phyloP scores from a whole-genome alignment of 768 basidiomycete species.

The Strobilomyces dryophilus region DNA sequence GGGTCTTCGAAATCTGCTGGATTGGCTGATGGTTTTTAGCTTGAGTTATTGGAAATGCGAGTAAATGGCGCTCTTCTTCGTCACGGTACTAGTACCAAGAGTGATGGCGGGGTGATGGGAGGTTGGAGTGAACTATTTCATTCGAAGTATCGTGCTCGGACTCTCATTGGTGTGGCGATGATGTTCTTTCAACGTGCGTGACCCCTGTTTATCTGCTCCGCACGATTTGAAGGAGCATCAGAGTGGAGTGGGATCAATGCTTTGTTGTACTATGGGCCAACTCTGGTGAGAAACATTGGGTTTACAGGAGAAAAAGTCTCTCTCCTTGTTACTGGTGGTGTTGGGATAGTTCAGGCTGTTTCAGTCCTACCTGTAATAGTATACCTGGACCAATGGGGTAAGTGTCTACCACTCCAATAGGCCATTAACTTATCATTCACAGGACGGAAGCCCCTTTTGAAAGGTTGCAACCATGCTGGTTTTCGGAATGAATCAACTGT shows the following conservation, averaged over 20 bases:
- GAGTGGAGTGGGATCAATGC: slow-evolving; percentile 91
- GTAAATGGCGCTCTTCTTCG: slow-evolving; percentile 57
- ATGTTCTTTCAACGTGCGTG: slow-evolving; percentile 81
- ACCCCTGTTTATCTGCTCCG: not conserved
- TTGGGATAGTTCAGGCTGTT: slow-evolving; percentile 74
- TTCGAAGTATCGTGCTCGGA: slow-evolving; percentile 52
- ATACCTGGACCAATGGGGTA: slow-evolving; percentile 64
- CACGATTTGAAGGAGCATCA: slow-evolving; percentile 24
- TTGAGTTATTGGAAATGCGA: slow-evolving; percentile 75
- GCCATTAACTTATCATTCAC: not conserved
- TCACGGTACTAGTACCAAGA: slow-evolving; percentile 27
- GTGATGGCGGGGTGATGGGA: slow-evolving; percentile 6
- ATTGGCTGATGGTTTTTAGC: slow-evolving; percentile 32
- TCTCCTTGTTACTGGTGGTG: slow-evolving; percentile 70
- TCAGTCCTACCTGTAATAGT: slow-evolving; percentile 72
- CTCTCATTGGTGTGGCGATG: slow-evolving; percentile 64
- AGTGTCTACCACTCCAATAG: slow-evolving; percentile 3
- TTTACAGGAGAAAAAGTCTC: slow-evolving; percentile 54
- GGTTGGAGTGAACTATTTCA: slow-evolving; percentile 59
- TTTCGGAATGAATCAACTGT: not conserved
- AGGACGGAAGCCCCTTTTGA: slow-evolving; percentile 65
- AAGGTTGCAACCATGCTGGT: slow-evolving; percentile 31
- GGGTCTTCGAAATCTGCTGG: not conserved
- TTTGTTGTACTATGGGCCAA: slow-evolving; percentile 77
- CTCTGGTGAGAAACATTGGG: slow-evolving; percentile 61